Percentiles rank a stretch among this genome's conserved stretches.
Evolutionary conservation across 139 green algal genomes (phyloP).

Genomic region (Trebouxia sp.): DNA sequence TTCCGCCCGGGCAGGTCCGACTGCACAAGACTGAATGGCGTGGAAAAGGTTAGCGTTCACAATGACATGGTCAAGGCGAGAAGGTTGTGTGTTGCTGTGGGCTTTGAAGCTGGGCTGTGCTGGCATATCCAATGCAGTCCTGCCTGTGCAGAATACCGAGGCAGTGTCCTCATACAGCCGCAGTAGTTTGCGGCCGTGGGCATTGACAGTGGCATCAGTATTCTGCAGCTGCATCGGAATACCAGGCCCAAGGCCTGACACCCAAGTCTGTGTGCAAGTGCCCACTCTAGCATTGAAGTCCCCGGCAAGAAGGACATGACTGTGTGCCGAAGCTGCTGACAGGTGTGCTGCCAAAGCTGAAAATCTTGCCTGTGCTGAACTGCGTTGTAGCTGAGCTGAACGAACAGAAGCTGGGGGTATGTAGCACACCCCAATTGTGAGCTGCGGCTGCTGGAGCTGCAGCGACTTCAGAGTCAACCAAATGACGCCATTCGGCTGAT

Average conservation of each 20-base stretch:
- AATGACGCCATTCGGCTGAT: not conserved
- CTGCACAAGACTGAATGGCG: not conserved
- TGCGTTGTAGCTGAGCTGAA: not conserved
- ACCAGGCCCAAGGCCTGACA: not conserved
- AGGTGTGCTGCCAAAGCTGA: not conserved
- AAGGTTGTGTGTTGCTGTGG: not conserved
- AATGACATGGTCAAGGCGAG: not conserved
- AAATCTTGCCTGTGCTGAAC: not conserved
- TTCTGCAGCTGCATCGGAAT: constrained; percentile 4
- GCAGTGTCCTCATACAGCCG: constrained; percentile 1
- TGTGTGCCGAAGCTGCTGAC: not conserved
- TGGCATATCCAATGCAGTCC: not conserved
- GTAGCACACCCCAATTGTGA: not conserved
- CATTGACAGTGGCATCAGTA: not conserved
- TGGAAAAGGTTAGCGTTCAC: not conserved
- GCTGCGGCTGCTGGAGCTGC: not conserved
- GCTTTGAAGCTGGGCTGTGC: constrained; percentile 8
- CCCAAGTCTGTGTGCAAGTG: not conserved
- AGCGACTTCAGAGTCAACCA: not conserved
- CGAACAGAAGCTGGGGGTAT: not conserved
- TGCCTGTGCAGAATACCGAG: not conserved
- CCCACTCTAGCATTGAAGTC: not conserved
- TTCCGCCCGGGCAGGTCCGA: not conserved
- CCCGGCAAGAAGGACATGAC: not conserved
- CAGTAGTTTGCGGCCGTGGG: not conserved